Percentiles rank a stretch among this genome's conserved stretches.
phyloP scores from a whole-genome alignment of 139 green algal species.

The Mesostigma viride region DNA sequence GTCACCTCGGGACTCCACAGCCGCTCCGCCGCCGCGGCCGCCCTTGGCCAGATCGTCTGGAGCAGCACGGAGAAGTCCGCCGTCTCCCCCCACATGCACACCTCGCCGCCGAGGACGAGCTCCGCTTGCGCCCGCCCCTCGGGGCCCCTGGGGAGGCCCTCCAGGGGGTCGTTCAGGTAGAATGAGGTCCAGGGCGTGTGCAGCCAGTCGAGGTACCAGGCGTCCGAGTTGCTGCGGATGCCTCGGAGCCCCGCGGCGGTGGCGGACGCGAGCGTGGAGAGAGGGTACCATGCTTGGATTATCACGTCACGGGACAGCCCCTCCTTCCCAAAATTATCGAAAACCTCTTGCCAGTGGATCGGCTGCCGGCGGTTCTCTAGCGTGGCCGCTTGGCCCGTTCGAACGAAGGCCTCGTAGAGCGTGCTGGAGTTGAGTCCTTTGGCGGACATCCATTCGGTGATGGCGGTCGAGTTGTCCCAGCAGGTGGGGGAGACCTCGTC shows the following conservation, averaged over 20 bases:
- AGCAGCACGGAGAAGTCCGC: conserved; percentile 20
- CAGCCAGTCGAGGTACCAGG: conserved; percentile 21
- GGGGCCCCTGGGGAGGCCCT: too few relatives aligned
- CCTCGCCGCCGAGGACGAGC: conserved; percentile 27
- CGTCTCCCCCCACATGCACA: conserved; percentile 36
- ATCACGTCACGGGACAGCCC: too few relatives aligned
- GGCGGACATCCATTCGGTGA: background rate
- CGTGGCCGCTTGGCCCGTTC: too few relatives aligned
- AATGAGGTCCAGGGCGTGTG: conserved; percentile 15
- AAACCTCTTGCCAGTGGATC: too few relatives aligned
- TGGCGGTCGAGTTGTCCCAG: background rate
- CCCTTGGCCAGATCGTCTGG: conserved; percentile 27
- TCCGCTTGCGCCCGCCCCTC: too few relatives aligned
- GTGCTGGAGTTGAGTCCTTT: too few relatives aligned
- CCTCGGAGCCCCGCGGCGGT: background rate
- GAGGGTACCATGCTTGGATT: too few relatives aligned
- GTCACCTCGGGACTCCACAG: background rate
- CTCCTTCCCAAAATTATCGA: too few relatives aligned
- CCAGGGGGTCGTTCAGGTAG: conserved; percentile 20
- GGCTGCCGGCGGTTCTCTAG: too few relatives aligned
- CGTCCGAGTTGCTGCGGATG: conserved; percentile 20
- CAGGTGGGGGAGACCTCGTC: conserved; percentile 13
- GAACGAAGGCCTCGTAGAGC: too few relatives aligned
- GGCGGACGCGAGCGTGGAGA: too few relatives aligned
- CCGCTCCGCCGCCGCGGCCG: conserved; percentile 24